Base-by-base conservation (phyloP, 306 rosid genomes). In the Glycyrrhiza uralensis region DNA sequence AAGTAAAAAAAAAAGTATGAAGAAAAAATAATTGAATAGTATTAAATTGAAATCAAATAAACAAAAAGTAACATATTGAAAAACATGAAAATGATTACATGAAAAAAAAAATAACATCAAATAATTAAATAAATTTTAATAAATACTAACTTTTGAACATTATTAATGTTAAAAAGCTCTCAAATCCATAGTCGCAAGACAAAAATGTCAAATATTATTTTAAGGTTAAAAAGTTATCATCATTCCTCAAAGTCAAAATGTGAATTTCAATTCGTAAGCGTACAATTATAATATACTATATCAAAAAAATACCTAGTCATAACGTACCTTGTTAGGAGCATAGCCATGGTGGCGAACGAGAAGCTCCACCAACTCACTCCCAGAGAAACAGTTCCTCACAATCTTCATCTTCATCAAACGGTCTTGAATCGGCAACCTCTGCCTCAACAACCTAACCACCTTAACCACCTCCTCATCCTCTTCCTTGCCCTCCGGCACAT, bases 391-490 rank as follows among this genome's bases (percentile, higher is more conserved):
- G 26, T 91, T 94, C 66, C 79, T 88, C 2, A 88, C 84, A 45
- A 91, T 82, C 87, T 85, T 94, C 91, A 87, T 82, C 79, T 87
- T 88, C 81, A 89, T 76, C 86, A 85, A 38, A 23, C 99, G 86
- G 78, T 94, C 99, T 87, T 94, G 96, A 79, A 94, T 94, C 17
- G 97, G 97, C 73, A 94, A 59, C 14, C 79, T 83, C 85, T 86
- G 91, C 74, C 97, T 79, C 82, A 94, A 44, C 15, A 86, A 66
- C 69, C 77, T 82, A 35, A 91, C 95, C 36, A 86, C 83, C 59
- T 64, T 83, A 5, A 79, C 54, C 50, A 85, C 88, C 13, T 83
- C 96, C 60, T 72, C 93, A 11, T 22, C 85, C 42, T 44, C 22
- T 4, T 49, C 66, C 2, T 32, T 49, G 13, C 38, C 76, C 6